A percentile compares a stretch with the other conserved stretches of the same genome.
phyloP scores from a whole-genome alignment of 768 basidiomycete genomes.

The Suillus spraguei region DNA sequence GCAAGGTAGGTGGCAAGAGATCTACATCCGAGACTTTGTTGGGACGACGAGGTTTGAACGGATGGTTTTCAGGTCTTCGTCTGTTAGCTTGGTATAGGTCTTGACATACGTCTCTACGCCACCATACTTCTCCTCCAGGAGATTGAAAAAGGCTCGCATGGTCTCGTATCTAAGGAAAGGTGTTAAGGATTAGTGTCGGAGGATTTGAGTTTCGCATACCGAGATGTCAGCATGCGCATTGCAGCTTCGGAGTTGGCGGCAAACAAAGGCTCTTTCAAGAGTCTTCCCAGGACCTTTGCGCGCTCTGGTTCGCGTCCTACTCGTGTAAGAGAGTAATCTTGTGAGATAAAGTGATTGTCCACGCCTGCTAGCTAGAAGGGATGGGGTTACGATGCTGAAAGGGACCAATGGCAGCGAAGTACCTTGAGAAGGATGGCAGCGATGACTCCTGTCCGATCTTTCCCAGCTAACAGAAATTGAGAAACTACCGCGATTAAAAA shows the following conservation, averaged over 20 bases:
- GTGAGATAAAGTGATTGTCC: conserved; percentile 60
- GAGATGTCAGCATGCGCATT: conserved; percentile 81
- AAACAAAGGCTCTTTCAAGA: conserved; percentile 72
- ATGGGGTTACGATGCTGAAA: background rate
- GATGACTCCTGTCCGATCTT: conserved; percentile 79
- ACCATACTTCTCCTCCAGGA: conserved; percentile 65
- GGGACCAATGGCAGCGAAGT: conserved; percentile 10
- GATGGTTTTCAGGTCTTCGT: conserved; percentile 64
- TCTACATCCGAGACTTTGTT: conserved; percentile 34
- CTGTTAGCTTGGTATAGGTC: conserved; percentile 55
- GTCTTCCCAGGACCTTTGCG: conserved; percentile 66
- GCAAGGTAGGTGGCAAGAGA: background rate
- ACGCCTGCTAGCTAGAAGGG: conserved; percentile 68
- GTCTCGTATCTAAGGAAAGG: conserved; percentile 59
- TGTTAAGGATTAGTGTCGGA: background rate
- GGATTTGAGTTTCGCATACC: conserved; percentile 43
- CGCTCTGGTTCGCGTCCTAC: conserved; percentile 81
- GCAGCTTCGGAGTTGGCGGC: conserved; percentile 74
- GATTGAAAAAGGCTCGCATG: conserved; percentile 69
- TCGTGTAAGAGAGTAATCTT: conserved; percentile 77
- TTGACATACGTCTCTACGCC: conserved; percentile 68
- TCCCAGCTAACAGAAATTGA: conserved; percentile 54
- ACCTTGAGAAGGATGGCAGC: conserved; percentile 77
- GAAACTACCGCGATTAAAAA: conserved; percentile 1
- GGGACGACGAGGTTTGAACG: conserved; percentile 55